Evolutionary conservation across 1,139 yeast genomes (phyloP).

Genomic region (Lodderomyces beijingensis): DNA sequence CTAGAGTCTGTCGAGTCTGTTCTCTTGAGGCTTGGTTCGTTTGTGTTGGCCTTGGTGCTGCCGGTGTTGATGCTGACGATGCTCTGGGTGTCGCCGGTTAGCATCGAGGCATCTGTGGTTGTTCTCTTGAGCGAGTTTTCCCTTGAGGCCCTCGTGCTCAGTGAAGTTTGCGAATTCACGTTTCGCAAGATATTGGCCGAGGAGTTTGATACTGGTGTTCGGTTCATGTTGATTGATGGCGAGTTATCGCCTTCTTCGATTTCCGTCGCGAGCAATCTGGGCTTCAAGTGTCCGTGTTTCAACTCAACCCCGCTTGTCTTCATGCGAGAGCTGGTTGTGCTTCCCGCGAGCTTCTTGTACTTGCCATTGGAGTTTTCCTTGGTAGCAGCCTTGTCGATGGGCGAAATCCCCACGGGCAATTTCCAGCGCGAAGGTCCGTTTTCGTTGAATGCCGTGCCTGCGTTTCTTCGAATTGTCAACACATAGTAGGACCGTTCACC

Average conservation of each 20-base stretch:
- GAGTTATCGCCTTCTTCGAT: slow-evolving; percentile 59
- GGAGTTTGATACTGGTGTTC: slow-evolving; percentile 1
- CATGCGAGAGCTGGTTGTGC: slow-evolving; percentile 15
- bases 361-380: slow-evolving; percentile 26
- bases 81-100: slow-evolving; percentile 20
- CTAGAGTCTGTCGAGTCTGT: slow-evolving; percentile 10
- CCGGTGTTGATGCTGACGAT: slow-evolving; percentile 10
- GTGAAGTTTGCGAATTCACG: slow-evolving; percentile 8
- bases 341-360: slow-evolving; percentile 28
- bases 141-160: slow-evolving; percentile 7
- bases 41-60: slow-evolving; percentile 6
- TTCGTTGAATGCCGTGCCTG: slow-evolving; percentile 56
- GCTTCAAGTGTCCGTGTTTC: slow-evolving; percentile 70
- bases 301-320: slow-evolving; percentile 54
- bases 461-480: slow-evolving; percentile 43
- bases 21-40: slow-evolving; percentile 7
- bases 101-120: slow-evolving; percentile 24
- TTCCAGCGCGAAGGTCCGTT: slow-evolving; percentile 55
- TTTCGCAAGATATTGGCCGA: slow-evolving; percentile 9
- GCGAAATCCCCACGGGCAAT: slow-evolving; percentile 61
- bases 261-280: slow-evolving; percentile 73
- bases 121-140: slow-evolving; percentile 29
- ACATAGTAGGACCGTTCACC: slow-evolving; percentile 56
- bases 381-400: slow-evolving; percentile 31
- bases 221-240: slow-evolving; percentile 4